These are phyloP conservation scores for Boletellus sp. DNA, from an alignment of 1,284 basidiomycete species.

Conservation along the genomic window DNA sequence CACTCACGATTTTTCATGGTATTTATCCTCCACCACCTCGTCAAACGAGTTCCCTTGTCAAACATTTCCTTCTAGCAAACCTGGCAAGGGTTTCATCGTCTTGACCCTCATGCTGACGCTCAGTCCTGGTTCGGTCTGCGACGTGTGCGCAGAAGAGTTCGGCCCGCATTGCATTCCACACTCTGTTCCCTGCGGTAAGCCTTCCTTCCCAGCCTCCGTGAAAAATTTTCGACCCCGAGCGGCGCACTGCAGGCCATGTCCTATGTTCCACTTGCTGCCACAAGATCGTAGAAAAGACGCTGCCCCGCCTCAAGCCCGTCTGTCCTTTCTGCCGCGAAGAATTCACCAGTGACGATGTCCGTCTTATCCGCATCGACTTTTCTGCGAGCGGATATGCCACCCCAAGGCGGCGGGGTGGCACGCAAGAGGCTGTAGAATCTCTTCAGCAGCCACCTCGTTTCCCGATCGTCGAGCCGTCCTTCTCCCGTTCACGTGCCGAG, in stretches of 20 bases:
- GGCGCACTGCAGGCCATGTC: conserved; percentile 57
- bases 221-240: conserved; percentile 15
- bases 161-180: conserved; percentile 67
- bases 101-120: conserved; percentile 67
- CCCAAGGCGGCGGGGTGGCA: conserved; percentile 48
- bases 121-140: conserved; percentile 73
- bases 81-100: conserved; percentile 36
- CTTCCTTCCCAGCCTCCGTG: conserved; percentile 3
- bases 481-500: conserved; percentile 47
- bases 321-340: conserved; percentile 79
- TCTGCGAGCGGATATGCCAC: conserved; percentile 59
- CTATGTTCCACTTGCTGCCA: conserved; percentile 70
- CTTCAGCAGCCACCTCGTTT: conserved; percentile 46
- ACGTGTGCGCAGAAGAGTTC: conserved; percentile 82
- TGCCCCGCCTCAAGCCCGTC: conserved; percentile 57
- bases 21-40: conserved; percentile 35
- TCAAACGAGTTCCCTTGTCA: conserved; percentile 35
- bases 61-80: conserved; percentile 30
- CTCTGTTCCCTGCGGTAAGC: conserved; percentile 71
- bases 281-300: conserved; percentile 74
- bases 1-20: conserved; percentile 25
- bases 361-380: conserved; percentile 75
- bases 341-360: conserved; percentile 60
- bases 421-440: conserved; percentile 48
- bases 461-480: conserved; percentile 36